phyloP scores from a whole-genome alignment of 2,329 filamentous ascomycete genomes.

The Pseudocercospora crystallina region DNA sequence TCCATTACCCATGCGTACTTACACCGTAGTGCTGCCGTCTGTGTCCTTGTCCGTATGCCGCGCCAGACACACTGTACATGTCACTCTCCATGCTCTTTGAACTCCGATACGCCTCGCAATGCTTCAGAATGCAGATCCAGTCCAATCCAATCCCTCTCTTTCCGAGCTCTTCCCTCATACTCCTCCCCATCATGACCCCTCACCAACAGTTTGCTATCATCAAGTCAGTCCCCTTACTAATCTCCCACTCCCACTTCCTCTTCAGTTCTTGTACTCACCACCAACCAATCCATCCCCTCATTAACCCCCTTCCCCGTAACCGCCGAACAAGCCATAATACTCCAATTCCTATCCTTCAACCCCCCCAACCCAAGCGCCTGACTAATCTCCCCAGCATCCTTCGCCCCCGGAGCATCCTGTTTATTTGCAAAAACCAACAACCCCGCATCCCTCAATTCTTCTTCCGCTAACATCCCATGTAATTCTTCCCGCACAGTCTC shows the following conservation, averaged over 20 bases:
- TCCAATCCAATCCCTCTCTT: constrained; percentile 1
- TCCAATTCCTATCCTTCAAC: constrained; percentile 96
- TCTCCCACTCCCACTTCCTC: background rate
- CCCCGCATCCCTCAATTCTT: constrained; percentile 89
- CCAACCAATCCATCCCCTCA: constrained; percentile 99
- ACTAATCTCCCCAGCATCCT: constrained; percentile 94
- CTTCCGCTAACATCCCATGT: constrained; percentile 92
- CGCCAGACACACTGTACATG: constrained; percentile 4
- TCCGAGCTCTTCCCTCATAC: background rate
- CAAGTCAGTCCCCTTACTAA: constrained; percentile 5
- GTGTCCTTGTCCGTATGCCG: constrained; percentile 8
- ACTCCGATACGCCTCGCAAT: constrained; percentile 12
- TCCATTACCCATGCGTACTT: too few species aligned
- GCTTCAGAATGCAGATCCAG: constrained; percentile 6
- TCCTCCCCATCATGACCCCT: constrained; percentile 17
- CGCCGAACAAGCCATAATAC: constrained; percentile 94
- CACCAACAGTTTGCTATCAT: constrained; percentile 28
- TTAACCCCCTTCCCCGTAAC: constrained; percentile 92
- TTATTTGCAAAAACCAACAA: constrained; percentile 98
- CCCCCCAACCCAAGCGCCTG: constrained; percentile 88
- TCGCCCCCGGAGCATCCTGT: constrained; percentile 95
- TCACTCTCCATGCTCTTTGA: background rate
- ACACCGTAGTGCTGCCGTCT: constrained; percentile 7
- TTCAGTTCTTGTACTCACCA: constrained; percentile 58
- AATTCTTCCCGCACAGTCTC: constrained; percentile 92